These are phyloP conservation scores for Adenanthera pavonina DNA, from an alignment of 306 rosid genomes.

Conservation along the genomic window DNA sequence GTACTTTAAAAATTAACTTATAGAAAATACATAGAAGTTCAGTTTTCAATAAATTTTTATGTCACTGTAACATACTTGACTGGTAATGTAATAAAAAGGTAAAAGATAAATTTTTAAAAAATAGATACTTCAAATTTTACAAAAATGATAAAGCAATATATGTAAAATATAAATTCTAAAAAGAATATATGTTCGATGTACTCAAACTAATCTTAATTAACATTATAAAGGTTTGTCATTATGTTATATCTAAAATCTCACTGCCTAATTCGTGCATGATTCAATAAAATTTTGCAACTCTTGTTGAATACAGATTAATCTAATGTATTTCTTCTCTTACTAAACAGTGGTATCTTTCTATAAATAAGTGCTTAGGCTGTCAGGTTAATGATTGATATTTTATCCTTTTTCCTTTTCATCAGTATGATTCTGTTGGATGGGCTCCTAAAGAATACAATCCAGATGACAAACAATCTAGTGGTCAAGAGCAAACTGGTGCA, in stretches of 20 bases:
- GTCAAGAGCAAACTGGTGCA: conserved; percentile 60
- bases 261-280: background rate
- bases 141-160: too few species aligned
- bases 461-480: conserved; percentile 73
- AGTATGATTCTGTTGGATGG: conserved; percentile 99
- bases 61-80: too few species aligned
- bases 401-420: conserved; percentile 28
- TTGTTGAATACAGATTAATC: conserved; percentile 27
- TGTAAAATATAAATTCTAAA: too few species aligned
- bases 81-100: too few species aligned
- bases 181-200: too few species aligned
- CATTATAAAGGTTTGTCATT: background rate
- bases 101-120: too few species aligned
- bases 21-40: too few species aligned
- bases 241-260: conserved; percentile 7
- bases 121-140: too few species aligned
- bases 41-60: too few species aligned
- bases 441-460: conserved; percentile 97
- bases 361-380: conserved; percentile 17
- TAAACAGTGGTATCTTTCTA: background rate
- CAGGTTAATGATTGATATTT: conserved; percentile 5
- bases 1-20: too few species aligned
- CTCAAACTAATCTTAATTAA: too few species aligned
- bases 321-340: background rate
- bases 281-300: conserved; percentile 22